phyloP scores from a whole-genome alignment of 441 rosid species.

The Metrosideros polymorpha region DNA sequence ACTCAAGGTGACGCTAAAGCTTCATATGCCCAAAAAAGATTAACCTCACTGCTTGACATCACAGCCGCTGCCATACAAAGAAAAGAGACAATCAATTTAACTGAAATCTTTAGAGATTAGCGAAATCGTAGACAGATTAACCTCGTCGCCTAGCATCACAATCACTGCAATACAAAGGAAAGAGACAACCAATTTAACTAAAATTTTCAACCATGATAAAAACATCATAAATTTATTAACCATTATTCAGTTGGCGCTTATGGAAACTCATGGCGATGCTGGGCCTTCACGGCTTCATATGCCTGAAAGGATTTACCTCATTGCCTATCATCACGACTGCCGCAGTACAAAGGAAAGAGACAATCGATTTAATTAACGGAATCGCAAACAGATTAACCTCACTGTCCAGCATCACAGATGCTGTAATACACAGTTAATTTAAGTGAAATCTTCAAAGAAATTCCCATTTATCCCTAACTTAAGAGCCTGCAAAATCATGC shows the following conservation, averaged over 20 bases:
- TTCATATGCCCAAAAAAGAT: not conserved
- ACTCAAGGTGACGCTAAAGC: too few relatives aligned
- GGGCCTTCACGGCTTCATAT: not conserved
- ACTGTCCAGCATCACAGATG: not conserved
- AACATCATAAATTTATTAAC: not conserved
- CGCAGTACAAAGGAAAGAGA: too few relatives aligned
- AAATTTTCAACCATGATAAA: too few relatives aligned
- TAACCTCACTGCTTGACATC: not conserved
- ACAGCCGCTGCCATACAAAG: not conserved
- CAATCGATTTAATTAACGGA: too few relatives aligned
- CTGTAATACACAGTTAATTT: not conserved
- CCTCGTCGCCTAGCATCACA: too few relatives aligned
- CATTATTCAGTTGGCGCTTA: rapidly evolving
- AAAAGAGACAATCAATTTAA: not conserved
- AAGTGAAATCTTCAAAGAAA: not conserved
- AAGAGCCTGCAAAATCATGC: too few relatives aligned
- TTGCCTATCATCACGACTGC: too few relatives aligned
- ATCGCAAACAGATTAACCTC: not conserved
- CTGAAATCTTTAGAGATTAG: not conserved
- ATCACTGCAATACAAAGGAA: too few relatives aligned
- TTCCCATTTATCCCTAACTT: not conserved
- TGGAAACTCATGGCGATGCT: not conserved
- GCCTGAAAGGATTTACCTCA: too few relatives aligned
- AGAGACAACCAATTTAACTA: too few relatives aligned
- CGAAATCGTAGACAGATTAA: too few relatives aligned